Base-by-base conservation (phyloP, 257 asterid genomes). In the Rauvolfia tetraphylla region DNA sequence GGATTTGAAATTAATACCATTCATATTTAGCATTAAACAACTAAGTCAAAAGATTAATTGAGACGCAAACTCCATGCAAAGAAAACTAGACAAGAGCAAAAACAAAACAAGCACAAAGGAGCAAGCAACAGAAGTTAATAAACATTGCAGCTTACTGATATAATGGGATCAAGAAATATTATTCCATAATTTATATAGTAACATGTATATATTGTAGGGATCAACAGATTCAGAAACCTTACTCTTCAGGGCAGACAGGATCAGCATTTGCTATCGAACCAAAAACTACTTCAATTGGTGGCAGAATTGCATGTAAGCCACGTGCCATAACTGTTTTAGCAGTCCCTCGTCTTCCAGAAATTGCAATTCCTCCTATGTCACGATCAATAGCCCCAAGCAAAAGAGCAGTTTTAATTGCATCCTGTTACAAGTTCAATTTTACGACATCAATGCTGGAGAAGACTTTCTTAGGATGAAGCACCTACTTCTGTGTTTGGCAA, bases 321-420 rank as follows among this genome's bases (percentile, higher is more conserved):
- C 99, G 97, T 20, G 99, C 96, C 99, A 95, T 95, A 71, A 95
- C 90, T 58, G 99, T 92, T 88, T 95, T 95, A 5, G 99, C 99
- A 51, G 99, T 95, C 85, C 99, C 99, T 63, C 99, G 87, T 86
- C 87, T 95, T 74, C 99, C 99, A 66, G 93, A 92, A 81, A 95
- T 92, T 56, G 98, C 99, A 83, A 95, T 92, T 73, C 99, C 99
- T 83, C 98, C 99, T 68, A 95, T 87, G 81, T 89, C 97, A 68
- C 98, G 93, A 83, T 95, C 99, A 81, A 91, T 79, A 41, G 99
- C 99, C 75, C 99, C 99, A 76, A 95, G 99, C 80, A 95, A 84
- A 74, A 95, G 98, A 75, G 98, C 97, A 49, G 98, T 91, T 87
- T 95, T 95, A 80, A 95, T 90, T 29, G 98, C 98, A 73, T 95